Evolutionary conservation across 225 moss, liverwort and hornwort genomes (phyloP).

Genomic region (Lunularia cruciata): DNA sequence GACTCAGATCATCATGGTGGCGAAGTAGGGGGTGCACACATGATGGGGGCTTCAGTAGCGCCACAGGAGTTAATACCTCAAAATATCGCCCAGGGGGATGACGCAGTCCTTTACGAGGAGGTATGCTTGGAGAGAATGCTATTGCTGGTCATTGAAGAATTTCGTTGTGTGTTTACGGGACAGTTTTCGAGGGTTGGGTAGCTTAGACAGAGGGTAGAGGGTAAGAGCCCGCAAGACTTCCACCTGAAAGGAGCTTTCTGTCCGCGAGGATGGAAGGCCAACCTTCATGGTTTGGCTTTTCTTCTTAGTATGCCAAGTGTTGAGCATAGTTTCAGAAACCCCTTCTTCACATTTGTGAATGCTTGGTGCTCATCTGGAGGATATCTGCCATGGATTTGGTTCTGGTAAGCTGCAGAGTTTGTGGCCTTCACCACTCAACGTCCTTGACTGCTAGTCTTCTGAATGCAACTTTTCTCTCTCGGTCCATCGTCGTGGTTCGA

Average conservation of each 20-base stretch:
- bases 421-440: not conserved
- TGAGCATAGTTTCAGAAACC: not conserved
- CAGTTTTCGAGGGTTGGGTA: slow-evolving; percentile 24
- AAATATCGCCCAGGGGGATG: slow-evolving; percentile 76
- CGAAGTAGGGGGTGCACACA: slow-evolving; percentile 67
- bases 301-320: not conserved
- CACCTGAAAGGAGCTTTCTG: slow-evolving; percentile 1
- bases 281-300: slow-evolving; percentile 3
- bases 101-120: slow-evolving; percentile 74
- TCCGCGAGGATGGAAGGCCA: slow-evolving; percentile 4
- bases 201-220: slow-evolving; percentile 20
- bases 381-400: not conserved
- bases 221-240: slow-evolving; percentile 18
- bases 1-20: slow-evolving; percentile 88
- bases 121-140: slow-evolving; percentile 53
- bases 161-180: slow-evolving; percentile 23
- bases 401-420: not conserved
- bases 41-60: slow-evolving; percentile 68
- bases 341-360: not conserved
- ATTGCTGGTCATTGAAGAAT: slow-evolving; percentile 32
- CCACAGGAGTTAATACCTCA: slow-evolving; percentile 76
- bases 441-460: not conserved
- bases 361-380: not conserved
- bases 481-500: slow-evolving; percentile 8
- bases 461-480: slow-evolving; percentile 5